These are phyloP conservation scores for Taiozyma onychis DNA, from an alignment of 1,139 yeast species.

Conservation along the genomic window DNA sequence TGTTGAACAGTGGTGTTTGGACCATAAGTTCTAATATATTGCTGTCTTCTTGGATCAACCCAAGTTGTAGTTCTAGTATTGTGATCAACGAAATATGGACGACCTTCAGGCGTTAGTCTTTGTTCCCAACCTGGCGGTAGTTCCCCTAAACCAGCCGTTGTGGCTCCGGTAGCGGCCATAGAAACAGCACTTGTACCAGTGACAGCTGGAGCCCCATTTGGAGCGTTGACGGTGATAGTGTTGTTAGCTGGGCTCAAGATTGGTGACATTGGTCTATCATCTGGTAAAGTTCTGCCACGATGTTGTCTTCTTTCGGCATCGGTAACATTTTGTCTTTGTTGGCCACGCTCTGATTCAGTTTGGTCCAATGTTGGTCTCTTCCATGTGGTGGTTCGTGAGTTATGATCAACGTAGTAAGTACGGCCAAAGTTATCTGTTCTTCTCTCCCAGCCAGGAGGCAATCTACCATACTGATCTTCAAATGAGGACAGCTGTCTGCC, in stretches of 20 bases:
- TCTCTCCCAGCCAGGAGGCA: constrained; percentile 99
- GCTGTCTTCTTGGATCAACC: constrained; percentile 99
- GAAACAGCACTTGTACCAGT: constrained; percentile 71
- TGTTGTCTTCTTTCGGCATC: constrained; percentile 90
- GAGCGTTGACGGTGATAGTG: constrained; percentile 31
- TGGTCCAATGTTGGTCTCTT: constrained; percentile 83
- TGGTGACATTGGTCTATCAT: constrained; percentile 46
- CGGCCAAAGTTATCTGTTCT: constrained; percentile 96
- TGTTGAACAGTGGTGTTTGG: constrained; percentile 86
- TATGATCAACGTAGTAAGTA: constrained; percentile 96
- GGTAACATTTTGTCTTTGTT: constrained; percentile 50
- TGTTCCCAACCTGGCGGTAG: constrained; percentile 99
- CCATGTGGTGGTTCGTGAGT: constrained; percentile 97
- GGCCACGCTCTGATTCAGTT: constrained; percentile 60
- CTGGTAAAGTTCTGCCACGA: constrained; percentile 86
- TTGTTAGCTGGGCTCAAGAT: constrained; percentile 23
- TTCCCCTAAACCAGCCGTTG: constrained; percentile 95
- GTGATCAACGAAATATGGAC: constrained; percentile 97
- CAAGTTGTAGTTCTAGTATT: constrained; percentile 98
- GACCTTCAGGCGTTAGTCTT: constrained; percentile 94
- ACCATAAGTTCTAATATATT: constrained; percentile 92
- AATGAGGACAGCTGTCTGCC: constrained; percentile 79
- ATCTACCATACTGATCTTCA: constrained; percentile 93
- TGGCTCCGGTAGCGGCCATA: constrained; percentile 84
- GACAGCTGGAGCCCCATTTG: constrained; percentile 42